Evolutionary conservation across 192 early-diverging fungal species (phyloP).

Genomic region (Coemansia sp.): DNA sequence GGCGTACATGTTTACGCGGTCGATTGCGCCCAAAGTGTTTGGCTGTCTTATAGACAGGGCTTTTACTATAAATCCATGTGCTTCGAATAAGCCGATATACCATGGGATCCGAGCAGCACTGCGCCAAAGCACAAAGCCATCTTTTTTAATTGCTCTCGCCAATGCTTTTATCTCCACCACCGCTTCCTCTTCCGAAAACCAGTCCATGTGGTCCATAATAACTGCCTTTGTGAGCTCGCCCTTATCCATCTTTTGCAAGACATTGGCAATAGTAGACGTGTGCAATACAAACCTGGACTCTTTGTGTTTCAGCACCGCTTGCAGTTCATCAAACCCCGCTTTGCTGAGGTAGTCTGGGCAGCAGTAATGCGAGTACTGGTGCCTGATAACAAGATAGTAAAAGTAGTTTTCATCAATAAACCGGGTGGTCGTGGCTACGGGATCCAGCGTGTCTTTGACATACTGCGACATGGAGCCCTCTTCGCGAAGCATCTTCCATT

Average conservation of each 20-base stretch:
- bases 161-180: conserved; percentile 68
- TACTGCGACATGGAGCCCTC: conserved; percentile 78
- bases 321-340: conserved; percentile 62
- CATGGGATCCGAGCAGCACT: conserved; percentile 76
- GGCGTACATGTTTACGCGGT: conserved; percentile 85
- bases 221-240: conserved; percentile 72
- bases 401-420: conserved; percentile 80
- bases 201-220: conserved; percentile 88
- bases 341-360: conserved; percentile 76
- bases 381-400: conserved; percentile 73
- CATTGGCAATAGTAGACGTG: conserved; percentile 75
- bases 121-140: conserved; percentile 77
- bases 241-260: conserved; percentile 57
- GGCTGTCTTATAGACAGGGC: conserved; percentile 67
- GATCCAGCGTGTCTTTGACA: conserved; percentile 78
- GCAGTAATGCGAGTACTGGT: conserved; percentile 63
- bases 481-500: conserved; percentile 79
- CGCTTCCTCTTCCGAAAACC: conserved; percentile 69
- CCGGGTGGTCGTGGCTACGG: conserved; percentile 60
- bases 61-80: conserved; percentile 65
- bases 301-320: conserved; percentile 14
- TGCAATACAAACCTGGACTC: conserved; percentile 66
- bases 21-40: conserved; percentile 61
- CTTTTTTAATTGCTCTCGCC: conserved; percentile 55
- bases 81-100: conserved; percentile 75